Percentiles rank a stretch among this genome's conserved stretches.
phyloP scores from a whole-genome alignment of 2,329 filamentous ascomycete species.

The Lojkania enalia region DNA sequence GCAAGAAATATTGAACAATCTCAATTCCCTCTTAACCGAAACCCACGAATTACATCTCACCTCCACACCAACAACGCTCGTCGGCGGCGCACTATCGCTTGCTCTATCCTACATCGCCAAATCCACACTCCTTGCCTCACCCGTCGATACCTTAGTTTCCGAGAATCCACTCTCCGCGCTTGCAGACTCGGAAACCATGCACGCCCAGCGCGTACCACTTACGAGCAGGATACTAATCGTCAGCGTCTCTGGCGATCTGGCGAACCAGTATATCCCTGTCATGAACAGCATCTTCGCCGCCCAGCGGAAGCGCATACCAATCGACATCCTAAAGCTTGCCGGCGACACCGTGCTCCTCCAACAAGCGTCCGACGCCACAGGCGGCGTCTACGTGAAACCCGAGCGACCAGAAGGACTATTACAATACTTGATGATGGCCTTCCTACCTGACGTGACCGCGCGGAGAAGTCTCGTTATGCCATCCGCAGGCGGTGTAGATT shows the following conservation, averaged over 20 bases:
- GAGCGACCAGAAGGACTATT: conserved; percentile 64
- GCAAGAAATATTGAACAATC: conserved; percentile 72
- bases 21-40: conserved; percentile 70
- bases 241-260: conserved; percentile 84
- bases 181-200: conserved; percentile 43
- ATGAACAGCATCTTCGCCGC: conserved; percentile 99
- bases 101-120: conserved; percentile 92
- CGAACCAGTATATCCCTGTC: conserved; percentile 91
- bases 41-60: conserved; percentile 67
- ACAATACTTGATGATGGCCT: conserved; percentile 93
- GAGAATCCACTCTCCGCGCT: conserved; percentile 52
- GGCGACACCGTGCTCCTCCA: conserved; percentile 91
- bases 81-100: conserved; percentile 87
- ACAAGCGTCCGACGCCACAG: conserved; percentile 78
- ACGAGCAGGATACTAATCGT: conserved; percentile 86
- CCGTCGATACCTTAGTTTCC: conserved; percentile 49
- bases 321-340: conserved; percentile 86
- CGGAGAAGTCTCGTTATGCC: conserved; percentile 72
- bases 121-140: conserved; percentile 58
- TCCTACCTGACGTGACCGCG: conserved; percentile 72
- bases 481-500: conserved; percentile 86
- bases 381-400: conserved; percentile 69
- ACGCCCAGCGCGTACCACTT: conserved; percentile 54
- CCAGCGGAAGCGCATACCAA: conserved; percentile 81
- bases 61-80: conserved; percentile 76